phyloP scores from a whole-genome alignment of 352 stramenopile species.

The Phytopythium sindhum region DNA sequence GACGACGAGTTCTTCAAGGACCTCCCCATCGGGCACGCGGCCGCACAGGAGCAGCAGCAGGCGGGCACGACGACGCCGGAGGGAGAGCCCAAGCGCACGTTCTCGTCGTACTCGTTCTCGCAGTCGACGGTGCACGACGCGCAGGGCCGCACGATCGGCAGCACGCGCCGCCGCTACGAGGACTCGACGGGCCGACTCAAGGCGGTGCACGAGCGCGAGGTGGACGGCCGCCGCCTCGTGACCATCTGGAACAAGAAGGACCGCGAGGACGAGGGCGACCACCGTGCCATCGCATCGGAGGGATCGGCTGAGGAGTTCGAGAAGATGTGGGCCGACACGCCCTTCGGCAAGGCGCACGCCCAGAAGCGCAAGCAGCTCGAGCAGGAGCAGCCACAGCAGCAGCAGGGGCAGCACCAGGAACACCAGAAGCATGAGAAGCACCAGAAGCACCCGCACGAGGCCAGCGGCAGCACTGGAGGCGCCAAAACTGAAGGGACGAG shows the following conservation, averaged over 20 bases:
- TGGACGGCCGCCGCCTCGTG: constrained; percentile 57
- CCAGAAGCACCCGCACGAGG: not conserved
- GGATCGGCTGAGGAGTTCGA: constrained; percentile 67
- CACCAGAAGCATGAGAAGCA: not conserved
- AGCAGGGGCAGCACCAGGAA: not conserved
- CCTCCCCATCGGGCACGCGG: constrained; percentile 34
- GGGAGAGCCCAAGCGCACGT: constrained; percentile 33
- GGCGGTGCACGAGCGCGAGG: constrained; percentile 75
- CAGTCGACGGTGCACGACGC: constrained; percentile 73
- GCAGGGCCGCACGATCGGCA: constrained; percentile 54
- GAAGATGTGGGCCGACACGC: constrained; percentile 63
- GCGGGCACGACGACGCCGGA: constrained; percentile 21
- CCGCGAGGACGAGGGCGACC: constrained; percentile 60
- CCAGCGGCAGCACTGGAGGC: not conserved
- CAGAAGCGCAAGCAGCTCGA: constrained; percentile 40
- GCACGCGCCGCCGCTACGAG: constrained; percentile 78
- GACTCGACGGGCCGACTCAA: constrained; percentile 79
- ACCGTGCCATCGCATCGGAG: constrained; percentile 58
- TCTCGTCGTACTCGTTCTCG: constrained; percentile 78
- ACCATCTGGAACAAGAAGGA: constrained; percentile 73
- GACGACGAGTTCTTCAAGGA: constrained; percentile 85
- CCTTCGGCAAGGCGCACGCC: constrained; percentile 62
- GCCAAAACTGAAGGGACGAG: not conserved
- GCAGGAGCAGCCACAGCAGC: not conserved
- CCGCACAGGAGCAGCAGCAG: constrained; percentile 25